Percentiles rank a stretch among this genome's conserved stretches.
These are phyloP conservation scores for Penicillium antarcticum DNA, from an alignment of 495 filamentous ascomycete species.

Conservation along the genomic window DNA sequence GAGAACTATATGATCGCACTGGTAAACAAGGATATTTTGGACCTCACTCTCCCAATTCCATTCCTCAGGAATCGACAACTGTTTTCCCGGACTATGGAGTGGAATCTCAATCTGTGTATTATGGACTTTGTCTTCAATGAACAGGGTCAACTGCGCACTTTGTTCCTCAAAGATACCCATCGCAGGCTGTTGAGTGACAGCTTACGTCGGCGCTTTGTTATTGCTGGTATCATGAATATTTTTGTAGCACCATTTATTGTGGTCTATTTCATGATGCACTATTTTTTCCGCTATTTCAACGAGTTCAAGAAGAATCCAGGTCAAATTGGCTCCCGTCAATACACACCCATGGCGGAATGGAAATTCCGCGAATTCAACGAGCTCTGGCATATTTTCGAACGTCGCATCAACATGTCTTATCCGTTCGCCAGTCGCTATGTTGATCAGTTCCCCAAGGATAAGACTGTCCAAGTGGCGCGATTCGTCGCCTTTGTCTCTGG, in stretches of 20 bases:
- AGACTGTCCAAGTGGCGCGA: constrained; percentile 74
- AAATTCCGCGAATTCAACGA: constrained; percentile 99
- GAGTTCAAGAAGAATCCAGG: constrained; percentile 93
- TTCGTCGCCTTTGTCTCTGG: constrained; percentile 87
- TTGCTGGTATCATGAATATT: constrained; percentile 82
- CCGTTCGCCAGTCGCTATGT: constrained; percentile 90
- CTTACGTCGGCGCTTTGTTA: constrained; percentile 70
- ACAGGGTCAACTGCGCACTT: constrained; percentile 73
- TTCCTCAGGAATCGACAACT: constrained; percentile 75
- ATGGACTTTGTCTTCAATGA: constrained; percentile 94
- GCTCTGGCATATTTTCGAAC: constrained; percentile 84
- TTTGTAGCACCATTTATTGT: constrained; percentile 81
- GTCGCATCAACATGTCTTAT: constrained; percentile 89
- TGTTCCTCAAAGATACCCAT: constrained; percentile 79
- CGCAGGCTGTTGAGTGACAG: constrained; percentile 73
- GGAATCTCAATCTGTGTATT: constrained; percentile 83
- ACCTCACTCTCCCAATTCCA: constrained; percentile 81
- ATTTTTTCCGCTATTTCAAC: constrained; percentile 90
- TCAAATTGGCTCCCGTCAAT: constrained; percentile 75
- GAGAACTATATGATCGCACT: constrained; percentile 96
- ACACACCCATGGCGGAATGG: constrained; percentile 93
- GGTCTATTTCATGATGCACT: constrained; percentile 76
- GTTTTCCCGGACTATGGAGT: constrained; percentile 79
- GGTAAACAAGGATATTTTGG: constrained; percentile 92
- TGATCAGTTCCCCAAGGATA: constrained; percentile 94